Conservation (phyloP, 129 eudicot species). For the Escallonia rubra region DNA sequence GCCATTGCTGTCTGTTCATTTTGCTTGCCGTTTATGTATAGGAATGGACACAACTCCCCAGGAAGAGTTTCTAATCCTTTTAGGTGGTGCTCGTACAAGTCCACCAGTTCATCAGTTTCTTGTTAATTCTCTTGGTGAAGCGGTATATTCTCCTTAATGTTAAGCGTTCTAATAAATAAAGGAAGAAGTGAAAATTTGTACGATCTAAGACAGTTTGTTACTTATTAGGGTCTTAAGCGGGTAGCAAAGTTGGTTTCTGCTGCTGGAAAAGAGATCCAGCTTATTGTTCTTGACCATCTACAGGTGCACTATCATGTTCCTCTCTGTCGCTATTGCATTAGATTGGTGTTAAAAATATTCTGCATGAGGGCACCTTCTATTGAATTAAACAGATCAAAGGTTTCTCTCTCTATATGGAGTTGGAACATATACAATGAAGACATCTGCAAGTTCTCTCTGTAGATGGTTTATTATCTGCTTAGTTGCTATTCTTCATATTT, state of each 20-base stretch:
- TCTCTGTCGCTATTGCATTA: not conserved
- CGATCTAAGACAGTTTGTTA: slow-evolving; percentile 15
- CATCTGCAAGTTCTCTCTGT: not conserved
- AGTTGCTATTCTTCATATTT: no score
- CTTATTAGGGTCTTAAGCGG: slow-evolving; percentile 84
- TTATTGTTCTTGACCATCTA: slow-evolving; percentile 75
- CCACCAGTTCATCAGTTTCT: slow-evolving; percentile 95
- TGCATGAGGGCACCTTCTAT: not conserved
- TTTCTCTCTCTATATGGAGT: no score
- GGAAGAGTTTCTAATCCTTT: slow-evolving; percentile 91
- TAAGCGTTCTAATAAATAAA: slow-evolving; percentile 4
- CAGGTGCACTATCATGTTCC: slow-evolving; percentile 48
- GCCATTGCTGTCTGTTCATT: not conserved
- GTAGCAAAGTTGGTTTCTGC: slow-evolving; percentile 69
- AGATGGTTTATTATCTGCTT: no score
- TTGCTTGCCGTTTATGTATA: slow-evolving; percentile 21
- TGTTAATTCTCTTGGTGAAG: slow-evolving; percentile 88
- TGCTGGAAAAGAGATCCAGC: slow-evolving; percentile 92
- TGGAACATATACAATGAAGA: not conserved
- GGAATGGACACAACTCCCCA: slow-evolving; percentile 92
- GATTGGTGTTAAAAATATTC: not conserved
- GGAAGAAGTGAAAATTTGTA: slow-evolving; percentile 3
- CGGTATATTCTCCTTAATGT: slow-evolving; percentile 43
- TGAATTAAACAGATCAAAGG: not conserved
- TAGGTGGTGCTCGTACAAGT: slow-evolving; percentile 97